phyloP scores from a whole-genome alignment of 176 grass and related monocot genomes.

The Cenchrus americanus region DNA sequence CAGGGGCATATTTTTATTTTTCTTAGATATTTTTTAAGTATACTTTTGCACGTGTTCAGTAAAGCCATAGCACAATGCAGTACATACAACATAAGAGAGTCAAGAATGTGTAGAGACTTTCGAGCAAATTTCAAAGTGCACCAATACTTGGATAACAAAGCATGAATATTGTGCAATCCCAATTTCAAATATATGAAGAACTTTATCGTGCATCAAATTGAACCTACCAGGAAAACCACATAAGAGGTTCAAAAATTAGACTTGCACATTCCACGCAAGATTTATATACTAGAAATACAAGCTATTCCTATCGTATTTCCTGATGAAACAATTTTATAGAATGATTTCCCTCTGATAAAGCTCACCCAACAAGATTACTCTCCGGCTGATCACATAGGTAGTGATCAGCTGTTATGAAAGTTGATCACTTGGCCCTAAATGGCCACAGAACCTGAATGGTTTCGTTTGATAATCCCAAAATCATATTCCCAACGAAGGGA shows the following conservation, averaged over 20 bases:
- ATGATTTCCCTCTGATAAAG: background rate
- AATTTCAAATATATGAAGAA: background rate
- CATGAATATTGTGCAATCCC: background rate
- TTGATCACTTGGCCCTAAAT: background rate
- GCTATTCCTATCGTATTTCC: background rate
- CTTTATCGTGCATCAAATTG: background rate
- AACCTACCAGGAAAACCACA: background rate
- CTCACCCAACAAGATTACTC: background rate
- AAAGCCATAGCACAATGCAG: background rate
- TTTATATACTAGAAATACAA: background rate
- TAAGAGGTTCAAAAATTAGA: background rate
- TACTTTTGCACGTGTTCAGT: too few species aligned
- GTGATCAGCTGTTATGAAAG: background rate
- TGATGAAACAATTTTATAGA: background rate
- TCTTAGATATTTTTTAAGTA: too few species aligned
- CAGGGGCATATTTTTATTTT: too few species aligned
- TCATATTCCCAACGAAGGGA: constrained; percentile 20
- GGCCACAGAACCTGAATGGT: background rate
- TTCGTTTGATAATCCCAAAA: constrained; percentile 17
- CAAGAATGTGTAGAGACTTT: constrained; percentile 5
- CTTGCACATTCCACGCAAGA: background rate
- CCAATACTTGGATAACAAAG: background rate
- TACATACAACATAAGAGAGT: background rate
- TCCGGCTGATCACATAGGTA: background rate
- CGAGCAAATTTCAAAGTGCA: background rate